Base-by-base conservation (phyloP, 805 yeast genomes). In the Peterozyma toletana region DNA sequence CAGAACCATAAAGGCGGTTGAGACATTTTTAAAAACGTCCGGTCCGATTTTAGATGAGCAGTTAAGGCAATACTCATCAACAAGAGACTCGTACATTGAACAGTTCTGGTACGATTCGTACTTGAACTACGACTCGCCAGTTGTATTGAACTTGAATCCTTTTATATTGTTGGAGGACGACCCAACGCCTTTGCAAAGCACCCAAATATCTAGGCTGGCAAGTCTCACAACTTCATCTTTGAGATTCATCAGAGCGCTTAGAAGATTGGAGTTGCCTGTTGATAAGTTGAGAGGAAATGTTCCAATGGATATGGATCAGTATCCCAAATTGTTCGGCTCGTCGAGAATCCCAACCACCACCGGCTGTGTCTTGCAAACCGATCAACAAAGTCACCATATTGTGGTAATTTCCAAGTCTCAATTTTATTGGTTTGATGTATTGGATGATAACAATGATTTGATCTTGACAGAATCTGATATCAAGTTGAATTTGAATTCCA, bases 41-140 rank as follows among this genome's bases (percentile, higher is more conserved):
- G 88, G 71, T 16, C 78, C 77, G 42, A 68, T 67, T 44, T 73
- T 77, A 41, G 95, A 89, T 56, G 64, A 71, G 27, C 80, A 78
- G 52, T 70, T 89, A 42, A 67, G 80, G 14, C 73, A 72, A 40
- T 86, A 83, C 56, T 64, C 83, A 5, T 70, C 75, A 41, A 66
- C 80, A 13, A 67, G 87, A 49, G 79, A 85, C 40, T 83, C 95
- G 2, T 89, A 85, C 60, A 89, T 89, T 50, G 96, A 89, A 63
- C 95, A 89, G 61, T 89, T 89, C 60, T 89, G 96, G 96, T 89
- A 78, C 62, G 96, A 89, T 58, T 79, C 96, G 1, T 89, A 89
- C 60, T 70, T 89, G 51, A 82, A 82, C 60, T 86, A 85, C 60
- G 96, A 89, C 60, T 81, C 86, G 10, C 89, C 93, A 0, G 96